Base-by-base conservation (phyloP, 495 filamentous ascomycete genomes). In the Bryoglossum gracile region DNA sequence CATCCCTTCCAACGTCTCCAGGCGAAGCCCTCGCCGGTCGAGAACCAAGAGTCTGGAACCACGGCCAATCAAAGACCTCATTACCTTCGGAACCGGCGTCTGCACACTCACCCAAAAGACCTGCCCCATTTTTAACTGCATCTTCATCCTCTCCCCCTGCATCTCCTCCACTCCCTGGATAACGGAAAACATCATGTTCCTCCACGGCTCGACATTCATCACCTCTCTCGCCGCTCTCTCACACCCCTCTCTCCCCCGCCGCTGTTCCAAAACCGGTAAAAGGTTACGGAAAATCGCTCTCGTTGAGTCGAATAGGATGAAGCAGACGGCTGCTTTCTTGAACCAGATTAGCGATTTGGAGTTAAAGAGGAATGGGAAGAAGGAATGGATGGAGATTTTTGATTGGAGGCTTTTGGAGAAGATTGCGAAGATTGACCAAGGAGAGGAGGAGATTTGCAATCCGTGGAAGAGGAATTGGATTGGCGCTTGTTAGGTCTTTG, bases 371-470 rank as follows among this genome's bases (percentile, higher is more conserved):
- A 63, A 60, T 4, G 63, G 66, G 8, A 59, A 60, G 19, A 60
- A 64, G 22, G 63, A 65, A 44, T 69, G 65, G 57, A 60, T 75
- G 0, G 52, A 59, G 1, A 61, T 74, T 0, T 78, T 68, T 39
- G 73, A 78, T 51, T 78, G 75, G 75, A 56, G 68, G 11, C 60
- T 73, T 1, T 45, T 78, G 8, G 68, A 75, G 56, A 58, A 53
- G 0, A 53, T 76, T 19, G 61, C 57, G 2, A 61, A 64, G 39
- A 57, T 65, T 14, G 72, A 78, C 41, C 44, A 48, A 30, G 51
- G 19, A 32, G 49, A 50, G 55, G 43, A 38, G 25, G 25, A 42
- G 17, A 23, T 9, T 8, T 50, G 48, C 17, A 35, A 56, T 51
- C 44, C 50, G 3, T 60, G 57, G 57, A 40, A 40, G 14, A 17